A percentile compares a stretch with the other conserved stretches of the same genome.
These are phyloP conservation scores for Aspergillus chevalieri DNA, from an alignment of 2,329 filamentous ascomycete genomes.

Conservation along the genomic window DNA sequence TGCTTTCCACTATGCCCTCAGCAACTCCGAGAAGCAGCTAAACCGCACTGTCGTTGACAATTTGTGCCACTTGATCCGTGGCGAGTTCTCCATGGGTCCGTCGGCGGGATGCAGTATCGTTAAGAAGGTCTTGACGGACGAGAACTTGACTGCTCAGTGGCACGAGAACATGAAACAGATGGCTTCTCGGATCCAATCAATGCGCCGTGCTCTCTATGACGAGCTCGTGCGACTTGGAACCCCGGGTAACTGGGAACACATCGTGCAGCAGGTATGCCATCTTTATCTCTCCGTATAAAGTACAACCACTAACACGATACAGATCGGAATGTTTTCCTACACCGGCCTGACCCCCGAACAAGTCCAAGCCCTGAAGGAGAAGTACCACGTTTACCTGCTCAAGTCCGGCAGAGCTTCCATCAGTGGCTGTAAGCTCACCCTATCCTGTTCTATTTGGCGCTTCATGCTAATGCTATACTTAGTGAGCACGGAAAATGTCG, in stretches of 20 bases:
- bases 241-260: slow-evolving; percentile 94
- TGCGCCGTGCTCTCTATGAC: slow-evolving; percentile 70
- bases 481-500: slow-evolving; percentile 37
- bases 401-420: slow-evolving; percentile 36
- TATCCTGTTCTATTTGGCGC: slow-evolving; percentile 1
- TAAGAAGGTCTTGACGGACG: slow-evolving; percentile 71
- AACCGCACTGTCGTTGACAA: slow-evolving; percentile 31
- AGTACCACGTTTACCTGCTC: slow-evolving; percentile 40
- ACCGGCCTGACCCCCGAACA: slow-evolving; percentile 43
- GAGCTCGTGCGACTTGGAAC: slow-evolving; percentile 80
- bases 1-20: slow-evolving; percentile 65
- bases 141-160: slow-evolving; percentile 76
- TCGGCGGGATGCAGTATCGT: slow-evolving; percentile 84
- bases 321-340: slow-evolving; percentile 86
- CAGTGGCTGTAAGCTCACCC: slow-evolving; percentile 30
- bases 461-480: neutral
- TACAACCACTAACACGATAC: neutral
- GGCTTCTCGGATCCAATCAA: slow-evolving; percentile 87
- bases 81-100: slow-evolving; percentile 51
- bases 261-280: slow-evolving; percentile 75
- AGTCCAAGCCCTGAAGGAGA: slow-evolving; percentile 36
- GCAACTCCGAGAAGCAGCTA: slow-evolving; percentile 21
- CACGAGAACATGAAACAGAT: slow-evolving; percentile 82
- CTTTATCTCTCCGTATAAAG: neutral
- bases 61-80: slow-evolving; percentile 34